phyloP scores from a whole-genome alignment of 257 asterid species.

The Haberlea rhodopensis region DNA sequence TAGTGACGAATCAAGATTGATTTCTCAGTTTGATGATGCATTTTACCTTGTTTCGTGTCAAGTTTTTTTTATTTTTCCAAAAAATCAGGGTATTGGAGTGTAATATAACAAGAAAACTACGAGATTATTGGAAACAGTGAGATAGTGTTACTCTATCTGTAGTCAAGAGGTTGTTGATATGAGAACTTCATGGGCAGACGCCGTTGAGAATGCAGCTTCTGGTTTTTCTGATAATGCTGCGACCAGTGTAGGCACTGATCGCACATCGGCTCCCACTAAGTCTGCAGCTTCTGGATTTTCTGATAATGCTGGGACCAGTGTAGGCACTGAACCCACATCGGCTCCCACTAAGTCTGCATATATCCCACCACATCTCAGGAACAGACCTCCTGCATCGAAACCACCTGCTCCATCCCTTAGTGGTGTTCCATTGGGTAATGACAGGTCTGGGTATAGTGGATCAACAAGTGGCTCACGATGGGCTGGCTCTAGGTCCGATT shows the following conservation, averaged over 20 bases:
- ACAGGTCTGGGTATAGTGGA: slow-evolving; percentile 53
- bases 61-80: too few relatives aligned
- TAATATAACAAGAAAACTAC: background rate
- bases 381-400: slow-evolving; percentile 49
- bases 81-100: background rate
- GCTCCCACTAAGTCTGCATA: slow-evolving; percentile 58
- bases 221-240: slow-evolving; percentile 49
- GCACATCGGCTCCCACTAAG: too few relatives aligned
- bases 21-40: background rate
- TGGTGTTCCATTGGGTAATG: slow-evolving; percentile 56
- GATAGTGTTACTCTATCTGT: background rate
- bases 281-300: slow-evolving; percentile 44
- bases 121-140: background rate
- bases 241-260: too few relatives aligned
- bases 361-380: slow-evolving; percentile 84
- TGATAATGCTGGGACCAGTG: slow-evolving; percentile 45
- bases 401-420: slow-evolving; percentile 50
- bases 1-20: background rate
- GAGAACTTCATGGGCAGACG: slow-evolving; percentile 88
- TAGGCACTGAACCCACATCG: slow-evolving; percentile 40
- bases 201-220: slow-evolving; percentile 54
- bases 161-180: slow-evolving; percentile 27
- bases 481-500: slow-evolving; percentile 56
- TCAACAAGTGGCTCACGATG: slow-evolving; percentile 50
- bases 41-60: background rate